phyloP scores from a whole-genome alignment of 441 rosid genomes.

The Daphne laureola region DNA sequence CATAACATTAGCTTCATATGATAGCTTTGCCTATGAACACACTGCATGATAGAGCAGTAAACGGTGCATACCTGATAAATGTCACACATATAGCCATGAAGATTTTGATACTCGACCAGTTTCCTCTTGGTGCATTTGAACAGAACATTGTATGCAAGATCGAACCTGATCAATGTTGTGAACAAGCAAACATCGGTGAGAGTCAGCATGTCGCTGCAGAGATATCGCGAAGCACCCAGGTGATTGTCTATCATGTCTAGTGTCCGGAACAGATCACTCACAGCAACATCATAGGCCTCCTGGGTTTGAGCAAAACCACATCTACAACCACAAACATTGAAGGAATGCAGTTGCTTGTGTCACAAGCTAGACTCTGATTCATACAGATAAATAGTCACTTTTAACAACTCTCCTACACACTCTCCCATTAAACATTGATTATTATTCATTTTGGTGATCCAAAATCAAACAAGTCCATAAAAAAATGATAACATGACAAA shows the following conservation, averaged over 20 bases:
- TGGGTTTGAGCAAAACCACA: slow-evolving; percentile 91
- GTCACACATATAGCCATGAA: slow-evolving; percentile 55
- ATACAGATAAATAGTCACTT: too few relatives aligned
- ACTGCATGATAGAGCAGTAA: too few relatives aligned
- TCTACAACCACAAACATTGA: slow-evolving; percentile 23
- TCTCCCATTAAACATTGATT: too few relatives aligned
- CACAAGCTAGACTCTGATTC: background rate
- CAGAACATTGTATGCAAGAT: slow-evolving; percentile 60
- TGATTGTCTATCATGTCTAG: slow-evolving; percentile 56
- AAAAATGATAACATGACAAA: too few relatives aligned
- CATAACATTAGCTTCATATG: too few relatives aligned
- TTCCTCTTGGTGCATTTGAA: slow-evolving; percentile 85
- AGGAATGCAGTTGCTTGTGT: background rate
- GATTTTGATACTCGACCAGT: slow-evolving; percentile 61
- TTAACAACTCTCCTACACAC: too few relatives aligned
- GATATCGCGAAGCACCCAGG: slow-evolving; percentile 43
- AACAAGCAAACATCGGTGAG: slow-evolving; percentile 72
- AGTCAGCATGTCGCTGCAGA: slow-evolving; percentile 64
- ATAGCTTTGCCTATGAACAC: too few relatives aligned
- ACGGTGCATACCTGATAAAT: slow-evolving; percentile 72
- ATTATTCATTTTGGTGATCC: too few relatives aligned
- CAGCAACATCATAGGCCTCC: slow-evolving; percentile 72
- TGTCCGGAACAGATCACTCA: slow-evolving; percentile 44
- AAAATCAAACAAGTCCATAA: too few relatives aligned
- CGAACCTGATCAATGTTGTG: slow-evolving; percentile 80